These are phyloP conservation scores for Trametes cingulata DNA, from an alignment of 768 basidiomycete species.

Conservation along the genomic window DNA sequence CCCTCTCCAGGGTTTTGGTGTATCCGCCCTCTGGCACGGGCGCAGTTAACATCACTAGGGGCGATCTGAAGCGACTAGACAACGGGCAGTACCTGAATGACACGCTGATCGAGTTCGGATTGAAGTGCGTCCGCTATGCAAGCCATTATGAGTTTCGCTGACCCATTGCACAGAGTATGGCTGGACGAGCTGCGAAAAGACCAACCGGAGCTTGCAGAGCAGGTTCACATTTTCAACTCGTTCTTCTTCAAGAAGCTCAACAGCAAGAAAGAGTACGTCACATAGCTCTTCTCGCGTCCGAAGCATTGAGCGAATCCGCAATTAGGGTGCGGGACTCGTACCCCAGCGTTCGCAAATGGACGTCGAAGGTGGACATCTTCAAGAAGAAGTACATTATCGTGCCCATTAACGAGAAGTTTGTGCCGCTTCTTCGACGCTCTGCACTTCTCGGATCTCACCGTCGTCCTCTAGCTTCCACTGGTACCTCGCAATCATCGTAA, in stretches of 20 bases:
- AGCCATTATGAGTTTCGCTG: neutral
- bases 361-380: conserved; percentile 84
- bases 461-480: conserved; percentile 74
- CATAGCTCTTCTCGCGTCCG: too few relatives aligned
- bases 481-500: conserved; percentile 94
- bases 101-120: conserved; percentile 92
- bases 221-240: conserved; percentile 91
- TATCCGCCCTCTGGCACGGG: conserved; percentile 73
- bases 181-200: conserved; percentile 53
- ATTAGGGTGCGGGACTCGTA: conserved; percentile 60
- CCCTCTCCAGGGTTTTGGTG: conserved; percentile 58
- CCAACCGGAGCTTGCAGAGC: conserved; percentile 62
- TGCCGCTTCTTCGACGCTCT: neutral
- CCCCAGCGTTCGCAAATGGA: conserved; percentile 91
- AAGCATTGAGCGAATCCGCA: conserved; percentile 10
- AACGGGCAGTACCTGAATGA: conserved; percentile 92
- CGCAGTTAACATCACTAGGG: conserved; percentile 78
- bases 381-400: conserved; percentile 90
- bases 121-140: conserved; percentile 62
- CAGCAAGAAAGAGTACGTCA: conserved; percentile 51
- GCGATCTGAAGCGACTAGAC: conserved; percentile 71
- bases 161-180: conserved; percentile 58
- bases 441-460: neutral
- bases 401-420: conserved; percentile 95
- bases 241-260: conserved; percentile 98